Percentiles rank a stretch among this genome's conserved stretches.
Evolutionary conservation across 2,329 filamentous ascomycete species (phyloP).

Genomic region (Colletotrichum chlorophyti): DNA sequence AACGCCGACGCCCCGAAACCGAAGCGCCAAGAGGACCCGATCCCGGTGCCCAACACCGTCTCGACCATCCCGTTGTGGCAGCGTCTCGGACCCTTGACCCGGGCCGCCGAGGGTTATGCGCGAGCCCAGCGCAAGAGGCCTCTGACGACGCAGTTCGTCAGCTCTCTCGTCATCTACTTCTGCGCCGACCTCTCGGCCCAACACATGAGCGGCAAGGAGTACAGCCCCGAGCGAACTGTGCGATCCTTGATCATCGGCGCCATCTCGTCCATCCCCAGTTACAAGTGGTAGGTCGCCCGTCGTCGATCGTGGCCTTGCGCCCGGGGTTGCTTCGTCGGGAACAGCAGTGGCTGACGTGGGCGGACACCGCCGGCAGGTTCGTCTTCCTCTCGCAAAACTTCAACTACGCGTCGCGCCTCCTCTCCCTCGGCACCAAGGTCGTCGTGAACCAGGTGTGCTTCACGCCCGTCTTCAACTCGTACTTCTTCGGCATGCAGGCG

Average conservation of each 20-base stretch:
- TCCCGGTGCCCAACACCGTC: slow-evolving; percentile 51
- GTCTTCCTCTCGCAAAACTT: slow-evolving; percentile 81
- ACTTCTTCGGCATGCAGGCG: slow-evolving; percentile 84
- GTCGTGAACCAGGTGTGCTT: slow-evolving; percentile 80
- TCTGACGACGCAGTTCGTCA: slow-evolving; percentile 80
- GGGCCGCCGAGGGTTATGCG: slow-evolving; percentile 65
- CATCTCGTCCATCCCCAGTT: slow-evolving; percentile 76
- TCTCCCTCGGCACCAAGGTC: slow-evolving; percentile 80
- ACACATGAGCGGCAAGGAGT: slow-evolving; percentile 65
- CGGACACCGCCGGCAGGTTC: slow-evolving; percentile 66
- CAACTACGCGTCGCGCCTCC: slow-evolving; percentile 77
- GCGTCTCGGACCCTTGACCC: slow-evolving; percentile 63
- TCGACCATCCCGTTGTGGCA: slow-evolving; percentile 58
- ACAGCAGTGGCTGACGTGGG: not conserved
- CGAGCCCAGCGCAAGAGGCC: slow-evolving; percentile 75
- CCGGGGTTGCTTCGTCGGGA: not conserved
- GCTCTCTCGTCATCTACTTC: slow-evolving; percentile 79
- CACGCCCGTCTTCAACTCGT: slow-evolving; percentile 82
- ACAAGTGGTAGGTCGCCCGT: slow-evolving; percentile 71
- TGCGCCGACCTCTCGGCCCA: slow-evolving; percentile 82
- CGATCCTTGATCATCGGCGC: slow-evolving; percentile 79
- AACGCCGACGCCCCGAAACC: slow-evolving; percentile 27
- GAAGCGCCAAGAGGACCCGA: slow-evolving; percentile 38
- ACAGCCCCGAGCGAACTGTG: slow-evolving; percentile 73
- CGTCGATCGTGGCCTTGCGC: not conserved